Conservation (phyloP, 2,329 filamentous ascomycete genomes). For the Penicillium sp. region DNA sequence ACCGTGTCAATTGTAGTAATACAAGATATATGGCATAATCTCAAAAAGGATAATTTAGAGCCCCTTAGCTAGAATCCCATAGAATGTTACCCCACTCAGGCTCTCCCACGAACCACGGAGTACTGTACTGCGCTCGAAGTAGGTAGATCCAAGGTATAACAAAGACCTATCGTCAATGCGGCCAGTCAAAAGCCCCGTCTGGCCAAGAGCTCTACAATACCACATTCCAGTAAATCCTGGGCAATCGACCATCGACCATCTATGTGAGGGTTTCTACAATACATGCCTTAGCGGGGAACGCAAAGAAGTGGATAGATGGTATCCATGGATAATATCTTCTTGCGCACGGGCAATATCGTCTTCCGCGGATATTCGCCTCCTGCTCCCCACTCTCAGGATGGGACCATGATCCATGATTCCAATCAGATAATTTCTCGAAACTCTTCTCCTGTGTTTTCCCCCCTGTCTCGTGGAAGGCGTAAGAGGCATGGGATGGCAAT, state of each 20-base stretch:
- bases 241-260: not conserved
- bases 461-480: not conserved
- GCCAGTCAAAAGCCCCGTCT: constrained; percentile 3
- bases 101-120: not conserved
- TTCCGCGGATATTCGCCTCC: not conserved
- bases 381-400: not conserved
- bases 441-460: not conserved
- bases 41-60: not conserved
- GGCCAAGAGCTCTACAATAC: not conserved
- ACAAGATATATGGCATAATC: not conserved
- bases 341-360: constrained; percentile 1
- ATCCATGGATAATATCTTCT: not conserved
- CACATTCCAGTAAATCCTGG: not conserved
- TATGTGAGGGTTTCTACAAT: not conserved
- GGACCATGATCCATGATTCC: not conserved
- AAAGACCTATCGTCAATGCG: not conserved
- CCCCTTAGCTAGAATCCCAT: too few species aligned
- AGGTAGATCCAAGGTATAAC: not conserved
- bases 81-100: not conserved
- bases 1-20: not conserved
- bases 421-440: not conserved
- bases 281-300: constrained; percentile 18
- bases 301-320: constrained; percentile 1
- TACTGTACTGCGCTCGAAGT: too few species aligned
- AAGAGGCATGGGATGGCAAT: not conserved